Evolutionary conservation across 2,329 filamentous ascomycete genomes (phyloP), one percentile per base, ranked within the genome.

Genomic region (Thielaviopsis punctulata): DNA sequence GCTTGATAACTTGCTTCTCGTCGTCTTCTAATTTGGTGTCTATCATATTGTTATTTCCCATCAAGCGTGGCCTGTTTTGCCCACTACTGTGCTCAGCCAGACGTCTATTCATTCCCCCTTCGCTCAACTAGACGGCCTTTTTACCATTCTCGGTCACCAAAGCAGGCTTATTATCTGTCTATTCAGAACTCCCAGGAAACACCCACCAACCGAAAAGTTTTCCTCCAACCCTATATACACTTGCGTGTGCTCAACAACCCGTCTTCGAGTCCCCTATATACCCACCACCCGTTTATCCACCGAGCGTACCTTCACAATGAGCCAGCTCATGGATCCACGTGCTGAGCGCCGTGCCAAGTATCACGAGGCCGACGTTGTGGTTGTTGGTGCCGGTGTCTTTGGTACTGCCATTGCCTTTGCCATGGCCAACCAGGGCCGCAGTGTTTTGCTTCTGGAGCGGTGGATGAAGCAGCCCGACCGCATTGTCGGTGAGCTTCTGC

Each of bases 401-500:
- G 92, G 92, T 41, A 94, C 87, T 65, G 86, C 89, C 19, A 72
- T 88, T 21, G 90, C 92, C 18, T 84, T 82, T 57, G 80, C 90
- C 21, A 75, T 96, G 45, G 89, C 85, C 55, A 82, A 84, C 60
- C 92, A 96, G 69, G 89, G 88, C 51, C 80, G 92, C 57, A 93
- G 85, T 64, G 89, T 98, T 23, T 75, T 96, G 23, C 71, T 98
- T 49, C 77, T 98, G 49, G 92, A 98, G 70, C 78, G 79, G 61
- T 93, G 80, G 68, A 72, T 96, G 68, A 87, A 87, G 67, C 84
- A 96, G 70, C 92, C 92, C 19, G 84, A 96, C 69, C 81, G 92
- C 57, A 98, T 98, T 59, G 88, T 98, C 47, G 92, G 92, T 60
- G 92, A 98, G 69, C 70, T 98, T 58, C 71, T 98, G 60, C 92